Base-by-base conservation (phyloP, 139 green algal genomes). In the Asterochloris sp. region DNA sequence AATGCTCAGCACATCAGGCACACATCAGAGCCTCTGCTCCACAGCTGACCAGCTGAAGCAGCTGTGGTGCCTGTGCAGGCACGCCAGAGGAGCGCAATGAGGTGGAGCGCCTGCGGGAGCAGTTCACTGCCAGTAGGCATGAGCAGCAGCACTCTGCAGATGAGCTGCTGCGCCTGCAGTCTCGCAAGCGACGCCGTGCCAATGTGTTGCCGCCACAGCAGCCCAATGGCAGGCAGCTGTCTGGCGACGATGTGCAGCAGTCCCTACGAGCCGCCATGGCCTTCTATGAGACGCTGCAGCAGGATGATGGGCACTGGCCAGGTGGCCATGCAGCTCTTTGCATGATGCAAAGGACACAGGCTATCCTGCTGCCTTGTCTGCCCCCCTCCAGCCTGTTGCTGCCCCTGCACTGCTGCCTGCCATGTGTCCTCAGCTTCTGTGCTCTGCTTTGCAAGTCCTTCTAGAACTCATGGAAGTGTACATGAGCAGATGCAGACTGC, bases 251-350 rank as follows among this genome's bases (percentile, higher is more conserved):
- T 60, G 63, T 73, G 71, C 24, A 61, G 11, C 24, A 76, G 26
- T 69, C 88, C 26, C 76, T 97, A 9, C 83, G 87, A 24, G 91
- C 89, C 11, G 94, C 81, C 15, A 90, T 96, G 61, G 87, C 85
- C 29, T 98, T 96, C 73, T 99, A 97, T 63, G 89, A 93, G 73
- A 88, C 82, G 28, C 80, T 99, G 82, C 88, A 91, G 83, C 28
- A 89, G 62, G 91, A 98, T 0, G 97, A 99, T 82, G 97, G 97
- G 10, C 97, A 99, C 88, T 99, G 93, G 89, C 91, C 95, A 0
- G 96, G 38, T 54, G 38, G 38, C 38, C 38, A 6, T 54, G 38
- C 38, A 54, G 38, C 4, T 54, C 38, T 54, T 54, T 54, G 38
- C 38, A 54, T 54, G 38, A 2, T 54, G 38, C 38, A 54, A 6